Conservation (phyloP, 2,329 filamentous ascomycete species). For the Claviceps arundinis region DNA sequence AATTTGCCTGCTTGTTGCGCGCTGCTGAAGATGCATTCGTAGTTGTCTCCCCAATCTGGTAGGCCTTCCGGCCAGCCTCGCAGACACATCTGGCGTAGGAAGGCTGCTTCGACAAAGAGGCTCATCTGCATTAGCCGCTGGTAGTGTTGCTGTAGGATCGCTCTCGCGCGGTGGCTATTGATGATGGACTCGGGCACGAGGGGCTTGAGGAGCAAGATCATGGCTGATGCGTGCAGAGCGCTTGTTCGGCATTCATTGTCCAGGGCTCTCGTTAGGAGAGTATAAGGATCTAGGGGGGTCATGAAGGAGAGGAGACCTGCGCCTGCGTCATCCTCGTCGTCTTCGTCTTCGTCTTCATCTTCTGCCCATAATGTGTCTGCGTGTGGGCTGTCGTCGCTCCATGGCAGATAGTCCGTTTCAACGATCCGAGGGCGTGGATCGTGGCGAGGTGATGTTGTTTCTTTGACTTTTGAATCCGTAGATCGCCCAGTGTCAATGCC, state of each 20-base stretch:
- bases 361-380: constrained; percentile 27
- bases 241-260: constrained; percentile 43
- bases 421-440: constrained; percentile 30
- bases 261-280: constrained; percentile 38
- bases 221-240: constrained; percentile 45
- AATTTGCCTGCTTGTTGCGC: constrained; percentile 42
- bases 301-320: neutral
- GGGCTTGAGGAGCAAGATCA: constrained; percentile 45
- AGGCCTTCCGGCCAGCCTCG: constrained; percentile 41
- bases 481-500: constrained; percentile 8
- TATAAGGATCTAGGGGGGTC: constrained; percentile 40
- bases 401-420: constrained; percentile 46
- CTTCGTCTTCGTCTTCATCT: constrained; percentile 2
- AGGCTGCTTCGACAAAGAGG: constrained; percentile 46
- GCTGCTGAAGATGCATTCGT: constrained; percentile 37
- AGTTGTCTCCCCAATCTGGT: constrained; percentile 39
- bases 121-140: constrained; percentile 44
- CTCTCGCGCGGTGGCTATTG: constrained; percentile 39
- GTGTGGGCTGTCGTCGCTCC: constrained; percentile 43
- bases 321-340: neutral
- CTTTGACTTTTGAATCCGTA: constrained; percentile 15
- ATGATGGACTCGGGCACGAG: constrained; percentile 42
- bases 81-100: constrained; percentile 47
- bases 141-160: constrained; percentile 47
- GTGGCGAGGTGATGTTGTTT: constrained; percentile 18